Conservation (phyloP, 2,329 filamentous ascomycete genomes). For the Pseudogymnoascus verrucosus region DNA sequence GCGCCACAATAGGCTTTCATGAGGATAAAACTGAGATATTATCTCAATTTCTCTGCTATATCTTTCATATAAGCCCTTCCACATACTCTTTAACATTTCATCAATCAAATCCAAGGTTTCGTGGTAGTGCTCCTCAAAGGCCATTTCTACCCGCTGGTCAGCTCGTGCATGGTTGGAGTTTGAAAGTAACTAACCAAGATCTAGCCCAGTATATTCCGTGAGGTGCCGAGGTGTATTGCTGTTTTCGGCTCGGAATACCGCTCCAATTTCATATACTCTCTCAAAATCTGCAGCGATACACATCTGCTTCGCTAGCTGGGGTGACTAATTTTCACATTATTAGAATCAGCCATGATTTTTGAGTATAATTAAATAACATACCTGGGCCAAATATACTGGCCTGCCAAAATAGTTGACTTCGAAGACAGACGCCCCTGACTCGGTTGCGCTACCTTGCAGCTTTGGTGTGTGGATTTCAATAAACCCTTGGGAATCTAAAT, state of each 20-base stretch:
- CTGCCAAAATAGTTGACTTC: conserved; percentile 86
- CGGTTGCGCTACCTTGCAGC: conserved; percentile 80
- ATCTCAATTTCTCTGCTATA: conserved; percentile 67
- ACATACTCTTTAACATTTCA: conserved; percentile 70
- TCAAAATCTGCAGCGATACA: conserved; percentile 82
- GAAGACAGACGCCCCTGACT: conserved; percentile 88
- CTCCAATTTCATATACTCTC: conserved; percentile 80
- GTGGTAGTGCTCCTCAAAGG: conserved; percentile 80
- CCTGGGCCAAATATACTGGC: conserved; percentile 75
- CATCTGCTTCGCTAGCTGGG: conserved; percentile 91
- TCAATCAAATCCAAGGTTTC: conserved; percentile 77
- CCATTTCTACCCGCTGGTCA: conserved; percentile 55
- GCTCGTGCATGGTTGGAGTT: not conserved
- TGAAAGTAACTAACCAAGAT: conserved; percentile 40
- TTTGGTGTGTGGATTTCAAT: conserved; percentile 94
- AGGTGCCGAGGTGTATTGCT: conserved; percentile 91
- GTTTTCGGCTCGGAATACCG: conserved; percentile 90
- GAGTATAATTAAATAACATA: not conserved
- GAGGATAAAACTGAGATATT: conserved; percentile 77
- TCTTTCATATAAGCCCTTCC: conserved; percentile 61
- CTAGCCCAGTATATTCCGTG: conserved; percentile 88
- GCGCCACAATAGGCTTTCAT: conserved; percentile 77
- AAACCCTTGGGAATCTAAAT: conserved; percentile 68
- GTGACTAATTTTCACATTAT: conserved; percentile 41
- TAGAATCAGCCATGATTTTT: not conserved